These are phyloP conservation scores for Geranium incanum DNA, from an alignment of 441 rosid genomes.

Conservation along the genomic window DNA sequence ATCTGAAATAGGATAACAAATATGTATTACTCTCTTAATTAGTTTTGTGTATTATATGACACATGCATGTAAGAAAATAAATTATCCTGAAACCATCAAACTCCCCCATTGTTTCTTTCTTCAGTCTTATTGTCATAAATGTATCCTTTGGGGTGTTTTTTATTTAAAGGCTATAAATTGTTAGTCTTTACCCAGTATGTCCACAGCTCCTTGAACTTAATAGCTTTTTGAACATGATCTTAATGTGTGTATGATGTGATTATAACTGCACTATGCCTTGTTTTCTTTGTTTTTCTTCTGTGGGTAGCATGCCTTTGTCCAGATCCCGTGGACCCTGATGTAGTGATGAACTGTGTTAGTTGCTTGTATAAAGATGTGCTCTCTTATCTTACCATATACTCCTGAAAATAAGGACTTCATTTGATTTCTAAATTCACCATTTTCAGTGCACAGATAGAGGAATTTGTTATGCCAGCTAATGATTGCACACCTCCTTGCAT, in stretches of 20 bases:
- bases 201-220: neutral
- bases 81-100: neutral
- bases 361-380: neutral
- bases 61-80: neutral
- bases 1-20: neutral
- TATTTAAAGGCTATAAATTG: neutral
- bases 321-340: neutral
- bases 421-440: slow-evolving; percentile 23
- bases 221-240: neutral
- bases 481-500: slow-evolving; percentile 46
- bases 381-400: slow-evolving; percentile 13
- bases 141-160: neutral
- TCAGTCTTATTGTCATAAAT: neutral
- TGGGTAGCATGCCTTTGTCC: neutral
- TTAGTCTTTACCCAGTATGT: neutral
- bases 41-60: neutral
- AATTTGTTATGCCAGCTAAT: slow-evolving; percentile 40
- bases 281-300: slow-evolving; percentile 1
- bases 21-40: neutral
- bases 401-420: slow-evolving; percentile 1
- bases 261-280: slow-evolving; percentile 5
- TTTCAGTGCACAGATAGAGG: slow-evolving; percentile 54
- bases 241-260: neutral
- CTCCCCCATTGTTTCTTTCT: neutral
- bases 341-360: neutral